Percentiles rank a stretch among this genome's conserved stretches.
Evolutionary conservation across 352 stramenopile species (phyloP).

Genomic region (Globisporangium sylvaticum): DNA sequence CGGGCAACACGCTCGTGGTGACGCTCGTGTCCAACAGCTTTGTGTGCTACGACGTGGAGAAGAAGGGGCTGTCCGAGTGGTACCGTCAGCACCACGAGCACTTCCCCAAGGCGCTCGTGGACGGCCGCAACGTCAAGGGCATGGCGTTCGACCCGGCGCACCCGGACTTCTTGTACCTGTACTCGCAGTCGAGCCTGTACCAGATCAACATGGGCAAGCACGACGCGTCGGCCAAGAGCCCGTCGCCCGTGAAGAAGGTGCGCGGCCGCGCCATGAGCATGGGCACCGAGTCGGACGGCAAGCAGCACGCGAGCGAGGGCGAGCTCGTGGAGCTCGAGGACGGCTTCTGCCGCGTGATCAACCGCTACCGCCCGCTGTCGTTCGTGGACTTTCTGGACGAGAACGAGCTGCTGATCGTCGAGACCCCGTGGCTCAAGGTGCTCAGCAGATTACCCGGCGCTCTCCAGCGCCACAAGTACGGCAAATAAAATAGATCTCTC

Average conservation of each 20-base stretch:
- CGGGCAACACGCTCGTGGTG: conserved; percentile 69
- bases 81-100: conserved; percentile 64
- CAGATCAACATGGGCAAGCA: conserved; percentile 76
- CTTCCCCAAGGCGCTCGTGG: conserved; percentile 72
- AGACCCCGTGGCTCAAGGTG: conserved; percentile 86
- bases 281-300: conserved; percentile 54
- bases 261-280: conserved; percentile 48
- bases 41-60: conserved; percentile 82
- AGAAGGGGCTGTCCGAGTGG: conserved; percentile 70
- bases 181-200: conserved; percentile 76
- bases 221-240: conserved; percentile 20
- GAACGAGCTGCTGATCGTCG: conserved; percentile 76
- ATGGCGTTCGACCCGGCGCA: conserved; percentile 77
- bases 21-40: conserved; percentile 84
- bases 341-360: conserved; percentile 71
- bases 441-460: conserved; percentile 73
- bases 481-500: conserved; percentile 63
- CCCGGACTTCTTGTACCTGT: conserved; percentile 73
- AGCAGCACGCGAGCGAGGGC: conserved; percentile 46
- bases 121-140: conserved; percentile 73
- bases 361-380: conserved; percentile 79
- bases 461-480: conserved; percentile 85
- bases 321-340: conserved; percentile 59
- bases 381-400: conserved; percentile 79
- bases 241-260: conserved; percentile 37